A percentile compares a stretch with the other conserved stretches of the same genome.
These are phyloP conservation scores for Lactarius psammicola DNA, from an alignment of 768 basidiomycete species.

Conservation along the genomic window DNA sequence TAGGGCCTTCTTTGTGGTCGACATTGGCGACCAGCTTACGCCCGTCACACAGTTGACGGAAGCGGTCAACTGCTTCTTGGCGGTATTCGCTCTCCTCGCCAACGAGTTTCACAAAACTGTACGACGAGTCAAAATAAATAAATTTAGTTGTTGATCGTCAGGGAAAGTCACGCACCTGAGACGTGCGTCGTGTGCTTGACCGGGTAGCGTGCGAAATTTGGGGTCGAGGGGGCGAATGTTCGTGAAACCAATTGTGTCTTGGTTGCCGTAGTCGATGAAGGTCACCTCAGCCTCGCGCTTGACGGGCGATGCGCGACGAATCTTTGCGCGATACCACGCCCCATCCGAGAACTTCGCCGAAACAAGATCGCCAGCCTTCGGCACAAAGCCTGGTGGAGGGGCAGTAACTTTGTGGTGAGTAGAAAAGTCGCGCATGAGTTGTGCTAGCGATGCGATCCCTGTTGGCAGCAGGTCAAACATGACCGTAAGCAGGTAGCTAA, in stretches of 20 bases:
- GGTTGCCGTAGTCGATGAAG: slow-evolving; percentile 96
- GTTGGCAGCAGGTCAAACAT: background rate
- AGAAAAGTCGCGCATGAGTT: slow-evolving; percentile 93
- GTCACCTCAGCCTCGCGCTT: slow-evolving; percentile 95
- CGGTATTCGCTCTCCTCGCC: slow-evolving; percentile 84
- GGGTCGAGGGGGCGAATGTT: slow-evolving; percentile 85
- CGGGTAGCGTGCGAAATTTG: slow-evolving; percentile 85
- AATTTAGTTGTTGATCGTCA: background rate
- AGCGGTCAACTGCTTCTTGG: slow-evolving; percentile 79
- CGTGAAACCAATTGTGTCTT: slow-evolving; percentile 81
- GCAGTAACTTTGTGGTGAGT: slow-evolving; percentile 72
- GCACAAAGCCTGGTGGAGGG: slow-evolving; percentile 66
- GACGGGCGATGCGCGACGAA: slow-evolving; percentile 77
- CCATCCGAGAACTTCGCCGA: slow-evolving; percentile 95
- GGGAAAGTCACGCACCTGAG: slow-evolving; percentile 56
- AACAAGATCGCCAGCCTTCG: slow-evolving; percentile 85
- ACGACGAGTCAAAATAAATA: background rate
- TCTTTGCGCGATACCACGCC: slow-evolving; percentile 93
- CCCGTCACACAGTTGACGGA: slow-evolving; percentile 84
- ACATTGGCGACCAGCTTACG: slow-evolving; percentile 95
- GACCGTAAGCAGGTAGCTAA: background rate
- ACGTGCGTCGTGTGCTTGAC: slow-evolving; percentile 93
- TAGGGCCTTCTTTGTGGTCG: slow-evolving; percentile 75
- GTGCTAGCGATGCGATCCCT: slow-evolving; percentile 92
- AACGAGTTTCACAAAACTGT: slow-evolving; percentile 83